Percentiles rank a stretch among this genome's conserved stretches.
Evolutionary conservation across 768 basidiomycete species (phyloP).

Genomic region (Arthromyces matolae): DNA sequence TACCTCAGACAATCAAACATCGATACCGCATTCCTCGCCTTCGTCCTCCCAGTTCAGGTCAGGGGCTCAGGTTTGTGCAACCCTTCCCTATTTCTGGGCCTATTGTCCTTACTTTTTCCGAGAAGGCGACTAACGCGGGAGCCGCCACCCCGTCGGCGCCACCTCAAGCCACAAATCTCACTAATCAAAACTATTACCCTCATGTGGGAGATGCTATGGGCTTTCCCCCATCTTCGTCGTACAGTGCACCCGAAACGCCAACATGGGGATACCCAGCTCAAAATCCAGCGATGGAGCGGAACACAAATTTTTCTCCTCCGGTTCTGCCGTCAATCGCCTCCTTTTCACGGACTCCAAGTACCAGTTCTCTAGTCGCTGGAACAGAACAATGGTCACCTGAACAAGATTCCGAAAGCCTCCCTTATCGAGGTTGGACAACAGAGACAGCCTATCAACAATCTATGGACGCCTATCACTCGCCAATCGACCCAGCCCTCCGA

Average conservation of each 20-base stretch:
- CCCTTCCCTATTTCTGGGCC: constrained; percentile 4
- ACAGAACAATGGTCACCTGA: constrained; percentile 27
- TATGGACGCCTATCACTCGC: constrained; percentile 25
- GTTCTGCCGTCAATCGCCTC: constrained; percentile 53
- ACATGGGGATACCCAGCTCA: constrained; percentile 54
- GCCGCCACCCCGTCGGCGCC: constrained; percentile 35
- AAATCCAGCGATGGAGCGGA: constrained; percentile 41
- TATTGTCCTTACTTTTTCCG: constrained; percentile 7
- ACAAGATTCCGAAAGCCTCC: constrained; percentile 29
- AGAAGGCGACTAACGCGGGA: constrained; percentile 23
- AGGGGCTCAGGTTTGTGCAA: constrained; percentile 41
- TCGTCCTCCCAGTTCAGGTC: constrained; percentile 41
- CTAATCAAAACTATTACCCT: constrained; percentile 42
- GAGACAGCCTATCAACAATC: constrained; percentile 36
- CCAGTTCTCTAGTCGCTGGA: constrained; percentile 13
- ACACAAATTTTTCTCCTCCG: constrained; percentile 44
- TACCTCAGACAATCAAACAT: constrained; percentile 43
- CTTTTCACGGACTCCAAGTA: constrained; percentile 37
- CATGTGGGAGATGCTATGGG: constrained; percentile 36
- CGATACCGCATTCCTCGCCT: constrained; percentile 44
- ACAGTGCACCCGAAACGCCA: constrained; percentile 43
- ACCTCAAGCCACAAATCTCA: constrained; percentile 38
- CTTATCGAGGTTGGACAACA: constrained; percentile 51
- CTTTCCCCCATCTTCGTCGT: constrained; percentile 39
- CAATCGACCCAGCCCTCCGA: constrained; percentile 41